Evolutionary conservation across 306 rosid genomes (phyloP).

Genomic region (Fragaria nilgerrensis): DNA sequence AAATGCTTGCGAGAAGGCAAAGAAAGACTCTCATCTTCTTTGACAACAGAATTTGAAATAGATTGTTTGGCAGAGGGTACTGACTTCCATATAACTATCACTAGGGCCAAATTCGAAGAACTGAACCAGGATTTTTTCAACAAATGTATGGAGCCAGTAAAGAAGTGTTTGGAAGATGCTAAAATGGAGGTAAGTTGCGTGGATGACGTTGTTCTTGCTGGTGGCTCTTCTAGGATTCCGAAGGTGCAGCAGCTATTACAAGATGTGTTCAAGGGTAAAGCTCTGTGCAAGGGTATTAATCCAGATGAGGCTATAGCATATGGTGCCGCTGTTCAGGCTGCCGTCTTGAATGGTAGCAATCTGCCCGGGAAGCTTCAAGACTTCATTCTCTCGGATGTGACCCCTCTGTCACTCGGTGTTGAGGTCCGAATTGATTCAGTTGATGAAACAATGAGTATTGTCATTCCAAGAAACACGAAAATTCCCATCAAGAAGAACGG

Average conservation of each 20-base stretch:
- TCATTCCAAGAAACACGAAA: neutral
- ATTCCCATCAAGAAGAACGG: neutral
- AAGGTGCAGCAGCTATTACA: neutral
- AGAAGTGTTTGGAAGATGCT: slow-evolving; percentile 9
- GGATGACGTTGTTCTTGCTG: slow-evolving; percentile 1
- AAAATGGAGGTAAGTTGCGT: neutral
- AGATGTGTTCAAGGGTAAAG: neutral
- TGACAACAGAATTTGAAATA: neutral
- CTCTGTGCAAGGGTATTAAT: neutral
- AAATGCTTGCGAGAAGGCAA: neutral
- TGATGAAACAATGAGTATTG: neutral
- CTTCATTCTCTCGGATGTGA: neutral
- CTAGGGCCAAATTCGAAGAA: neutral
- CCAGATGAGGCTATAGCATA: neutral
- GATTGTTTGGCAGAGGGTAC: neutral
- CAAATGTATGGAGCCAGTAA: neutral
- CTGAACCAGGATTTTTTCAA: neutral
- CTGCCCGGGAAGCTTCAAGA: neutral
- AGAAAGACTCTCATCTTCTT: neutral
- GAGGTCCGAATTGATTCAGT: too few relatives aligned
- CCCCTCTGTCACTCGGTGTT: too few relatives aligned
- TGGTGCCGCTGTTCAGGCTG: slow-evolving; percentile 8
- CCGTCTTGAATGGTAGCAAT: neutral
- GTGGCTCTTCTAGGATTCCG: slow-evolving; percentile 5
- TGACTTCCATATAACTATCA: neutral